Evolutionary conservation across 2,329 filamentous ascomycete species (phyloP), one percentile per base, ranked within the genome.

Genomic region (Leptodontidium sp.): DNA sequence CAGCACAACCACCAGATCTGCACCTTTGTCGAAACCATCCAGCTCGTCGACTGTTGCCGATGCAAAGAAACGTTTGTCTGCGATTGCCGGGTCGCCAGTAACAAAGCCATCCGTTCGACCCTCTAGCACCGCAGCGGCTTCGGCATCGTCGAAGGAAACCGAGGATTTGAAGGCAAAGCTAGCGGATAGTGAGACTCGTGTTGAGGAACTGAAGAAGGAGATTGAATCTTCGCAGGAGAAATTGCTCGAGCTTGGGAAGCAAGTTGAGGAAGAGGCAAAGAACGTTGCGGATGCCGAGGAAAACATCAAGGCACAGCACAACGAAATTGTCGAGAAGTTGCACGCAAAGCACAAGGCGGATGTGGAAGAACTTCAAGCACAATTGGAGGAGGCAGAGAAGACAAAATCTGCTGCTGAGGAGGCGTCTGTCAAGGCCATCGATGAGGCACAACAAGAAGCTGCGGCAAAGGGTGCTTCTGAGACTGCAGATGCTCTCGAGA

Each of bases 141-240:
- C 72, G 26, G 77, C 81, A 17, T 72, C 79, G 8, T 77, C 83
- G 24, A 89, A 87, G 79, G 87, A 88, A 74, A 80, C 87, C 3
- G 88, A 90, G 61, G 84, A 87, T 57, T 81, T 91, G 53, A 90
- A 88, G 80, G 78, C 82, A 8, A 89, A 89, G 78, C 81, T 91
- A 26, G 81, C 82, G 4, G 83, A 86, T 40, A 88, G 86, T 70
- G 87, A 90, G 74, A 78, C 83, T 7, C 86, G 89, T 75, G 85
- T 90, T 11, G 83, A 85, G 65, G 79, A 84, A 14, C 82, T 90
- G 38, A 88, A 87, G 77, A 81, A 82, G 6, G 85, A 90, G 73
- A 84, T 90, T 61, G 80, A 84, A 67, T 79, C 83, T 9, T 87
- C 86, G 0, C 82, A 89, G 75, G 84, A 84, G 62, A 89, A 85